Base-by-base conservation (phyloP, 805 yeast genomes). In the Tetrapisispora namnaoensis region DNA sequence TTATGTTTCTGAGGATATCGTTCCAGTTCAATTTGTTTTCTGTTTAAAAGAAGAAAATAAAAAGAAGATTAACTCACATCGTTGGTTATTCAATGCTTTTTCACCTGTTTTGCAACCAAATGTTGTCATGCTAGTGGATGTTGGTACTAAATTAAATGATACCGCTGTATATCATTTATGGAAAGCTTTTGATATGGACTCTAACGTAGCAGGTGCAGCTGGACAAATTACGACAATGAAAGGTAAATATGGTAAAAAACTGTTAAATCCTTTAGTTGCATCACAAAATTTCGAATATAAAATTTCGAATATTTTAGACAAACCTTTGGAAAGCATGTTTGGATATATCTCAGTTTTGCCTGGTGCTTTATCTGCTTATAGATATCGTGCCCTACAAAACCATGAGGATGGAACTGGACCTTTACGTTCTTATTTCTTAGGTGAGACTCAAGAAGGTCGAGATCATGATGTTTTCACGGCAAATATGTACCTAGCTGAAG, bases 201-300 rank as follows among this genome's bases (percentile, higher is more conserved):
- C 97, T 1, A 90, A 91, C 59, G 96, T 93, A 47, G 99, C 96
- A 0, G 99, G 99, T 53, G 99, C 96, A 1, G 97, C 98, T 14
- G 99, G 99, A 53, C 98, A 93, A 66, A 90, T 93, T 62, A 85
- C 85, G 53, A 88, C 98, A 0, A 83, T 91, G 86, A 89, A 88
- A 59, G 99, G 99, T 41, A 85, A 81, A 58, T 84, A 81, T 28
- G 88, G 97, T 78, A 59, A 70, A 22, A 87, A 90, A 54, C 71
- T 93, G 52, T 65, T 86, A 21, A 91, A 91, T 65, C 98, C 98
- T 11, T 70, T 91, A 40, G 96, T 91, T 43, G 97, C 97, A 0
- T 87, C 96, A 1, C 98, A 91, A 65, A 91, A 91, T 64, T 91
- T 91, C 59, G 98, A 91, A 67, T 91, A 91, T 68, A 91, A 91